Percentiles rank a stretch among this genome's conserved stretches.
These are phyloP conservation scores for Pachyrhizus erosus DNA, from an alignment of 306 rosid genomes.

Conservation along the genomic window DNA sequence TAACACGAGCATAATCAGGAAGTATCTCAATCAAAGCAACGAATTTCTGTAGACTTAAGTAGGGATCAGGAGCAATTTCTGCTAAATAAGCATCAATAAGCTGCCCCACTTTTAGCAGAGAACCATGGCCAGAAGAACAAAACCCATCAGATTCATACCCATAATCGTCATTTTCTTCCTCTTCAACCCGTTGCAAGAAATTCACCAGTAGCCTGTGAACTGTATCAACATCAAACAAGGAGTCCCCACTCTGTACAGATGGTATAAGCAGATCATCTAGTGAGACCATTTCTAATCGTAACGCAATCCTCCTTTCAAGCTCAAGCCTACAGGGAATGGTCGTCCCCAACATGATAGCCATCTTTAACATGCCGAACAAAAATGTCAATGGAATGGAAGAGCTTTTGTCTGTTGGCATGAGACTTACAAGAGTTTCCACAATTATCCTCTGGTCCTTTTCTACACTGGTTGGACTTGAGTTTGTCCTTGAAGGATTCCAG, in stretches of 20 bases:
- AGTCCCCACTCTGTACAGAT: slow-evolving; percentile 63
- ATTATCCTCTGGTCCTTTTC: slow-evolving; percentile 63
- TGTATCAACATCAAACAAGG: slow-evolving; percentile 81
- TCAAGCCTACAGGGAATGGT: slow-evolving; percentile 74
- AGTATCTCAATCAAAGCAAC: slow-evolving; percentile 72
- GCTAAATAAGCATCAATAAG: slow-evolving; percentile 88
- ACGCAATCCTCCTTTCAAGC: slow-evolving; percentile 80
- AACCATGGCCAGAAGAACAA: slow-evolving; percentile 68
- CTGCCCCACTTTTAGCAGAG: slow-evolving; percentile 79
- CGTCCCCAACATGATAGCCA: slow-evolving; percentile 73
- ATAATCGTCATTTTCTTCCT: slow-evolving; percentile 71
- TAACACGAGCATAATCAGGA: slow-evolving; percentile 89
- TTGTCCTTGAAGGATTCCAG: slow-evolving; percentile 59
- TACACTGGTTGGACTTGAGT: slow-evolving; percentile 47
- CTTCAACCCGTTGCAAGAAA: slow-evolving; percentile 78
- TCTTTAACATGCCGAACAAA: slow-evolving; percentile 83
- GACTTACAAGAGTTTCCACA: slow-evolving; percentile 70
- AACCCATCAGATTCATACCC: slow-evolving; percentile 81
- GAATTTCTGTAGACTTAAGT: slow-evolving; percentile 66
- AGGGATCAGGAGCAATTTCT: slow-evolving; percentile 88
- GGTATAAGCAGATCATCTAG: slow-evolving; percentile 88
- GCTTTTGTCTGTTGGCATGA: slow-evolving; percentile 73
- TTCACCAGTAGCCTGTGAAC: slow-evolving; percentile 74
- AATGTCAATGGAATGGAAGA: slow-evolving; percentile 70
- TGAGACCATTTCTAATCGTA: slow-evolving; percentile 69